Evolutionary conservation across 2,329 filamentous ascomycete species (phyloP).

Genomic region (Aspergillus brasiliensis): DNA sequence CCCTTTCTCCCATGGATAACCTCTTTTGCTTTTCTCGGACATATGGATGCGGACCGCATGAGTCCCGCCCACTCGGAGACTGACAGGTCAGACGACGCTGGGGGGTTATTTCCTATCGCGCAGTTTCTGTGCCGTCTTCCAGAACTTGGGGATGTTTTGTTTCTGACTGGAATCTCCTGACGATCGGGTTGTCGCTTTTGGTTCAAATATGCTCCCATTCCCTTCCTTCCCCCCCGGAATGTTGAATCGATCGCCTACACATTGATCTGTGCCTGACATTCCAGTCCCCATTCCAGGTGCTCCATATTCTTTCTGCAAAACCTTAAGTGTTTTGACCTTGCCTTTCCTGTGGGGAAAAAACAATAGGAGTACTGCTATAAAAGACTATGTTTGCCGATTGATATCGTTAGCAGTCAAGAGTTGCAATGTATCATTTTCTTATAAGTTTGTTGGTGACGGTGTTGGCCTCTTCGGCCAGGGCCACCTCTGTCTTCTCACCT

Average conservation of each 20-base stretch:
- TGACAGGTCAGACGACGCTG: conserved; percentile 26
- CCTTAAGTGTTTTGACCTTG: conserved; percentile 11
- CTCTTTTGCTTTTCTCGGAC: background rate
- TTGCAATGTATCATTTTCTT: conserved; percentile 33
- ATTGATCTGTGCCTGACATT: conserved; percentile 32
- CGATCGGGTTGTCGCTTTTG: conserved; percentile 3
- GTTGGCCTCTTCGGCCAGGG: conserved; percentile 25
- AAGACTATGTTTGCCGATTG: conserved; percentile 23
- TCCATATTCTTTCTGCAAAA: conserved; percentile 6
- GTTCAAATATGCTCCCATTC: conserved; percentile 12
- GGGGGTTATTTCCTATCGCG: conserved; percentile 10
- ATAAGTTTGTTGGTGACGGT: conserved; percentile 29
- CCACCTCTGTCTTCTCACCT: conserved; percentile 61
- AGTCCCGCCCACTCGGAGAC: conserved; percentile 6
- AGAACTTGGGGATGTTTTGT: conserved; percentile 10
- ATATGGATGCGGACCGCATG: conserved; percentile 14
- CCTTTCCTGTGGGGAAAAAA: conserved; percentile 9
- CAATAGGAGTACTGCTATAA: conserved; percentile 15
- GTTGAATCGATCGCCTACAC: conserved; percentile 24
- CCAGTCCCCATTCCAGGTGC: conserved; percentile 31
- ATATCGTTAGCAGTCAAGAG: conserved; percentile 13
- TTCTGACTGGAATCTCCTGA: conserved; percentile 3
- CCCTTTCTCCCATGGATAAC: background rate
- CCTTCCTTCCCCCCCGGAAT: conserved; percentile 17
- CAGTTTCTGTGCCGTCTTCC: conserved; percentile 12